A percentile compares a stretch with the other conserved stretches of the same genome.
phyloP scores from a whole-genome alignment of 2,329 filamentous ascomycete genomes.

The Fusarium sp. region DNA sequence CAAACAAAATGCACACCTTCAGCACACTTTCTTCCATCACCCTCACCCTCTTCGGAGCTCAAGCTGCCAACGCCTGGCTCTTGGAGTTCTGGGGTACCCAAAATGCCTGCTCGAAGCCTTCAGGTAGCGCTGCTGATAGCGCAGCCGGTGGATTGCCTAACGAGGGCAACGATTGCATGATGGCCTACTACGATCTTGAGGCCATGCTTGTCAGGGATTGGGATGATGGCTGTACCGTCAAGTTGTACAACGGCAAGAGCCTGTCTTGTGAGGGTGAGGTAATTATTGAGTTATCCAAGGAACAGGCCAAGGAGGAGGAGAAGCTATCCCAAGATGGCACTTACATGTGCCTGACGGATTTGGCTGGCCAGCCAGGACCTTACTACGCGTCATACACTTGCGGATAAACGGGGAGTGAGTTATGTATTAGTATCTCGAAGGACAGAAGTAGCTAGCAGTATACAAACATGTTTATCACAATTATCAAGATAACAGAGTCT shows the following conservation, averaged over 20 bases:
- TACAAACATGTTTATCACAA: too few species aligned
- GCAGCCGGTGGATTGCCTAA: conserved; percentile 1
- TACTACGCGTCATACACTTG: conserved; percentile 19
- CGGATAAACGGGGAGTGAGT: neutral
- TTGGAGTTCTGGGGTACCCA: conserved; percentile 31
- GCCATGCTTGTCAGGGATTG: conserved; percentile 26
- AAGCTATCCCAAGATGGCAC: conserved; percentile 18
- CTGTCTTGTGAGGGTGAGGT: neutral
- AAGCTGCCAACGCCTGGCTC: conserved; percentile 26
- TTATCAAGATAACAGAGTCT: too few species aligned
- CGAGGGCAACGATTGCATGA: conserved; percentile 18
- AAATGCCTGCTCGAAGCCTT: conserved; percentile 15
- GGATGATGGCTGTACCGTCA: conserved; percentile 28
- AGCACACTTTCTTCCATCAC: conserved; percentile 15
- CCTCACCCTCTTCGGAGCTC: conserved; percentile 18
- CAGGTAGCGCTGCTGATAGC: conserved; percentile 12
- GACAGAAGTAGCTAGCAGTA: too few species aligned
- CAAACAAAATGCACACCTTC: conserved; percentile 13
- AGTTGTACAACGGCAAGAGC: conserved; percentile 13
- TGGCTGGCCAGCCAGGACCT: conserved; percentile 17
- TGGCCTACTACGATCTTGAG: conserved; percentile 20
- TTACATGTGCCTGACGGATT: conserved; percentile 13
- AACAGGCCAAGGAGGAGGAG: conserved; percentile 4
- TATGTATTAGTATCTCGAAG: too few species aligned
- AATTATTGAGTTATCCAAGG: conserved; percentile 2